Evolutionary conservation across 2,329 filamentous ascomycete species (phyloP), one percentile per base, ranked within the genome.

Genomic region (Aspergillus floridensis): DNA sequence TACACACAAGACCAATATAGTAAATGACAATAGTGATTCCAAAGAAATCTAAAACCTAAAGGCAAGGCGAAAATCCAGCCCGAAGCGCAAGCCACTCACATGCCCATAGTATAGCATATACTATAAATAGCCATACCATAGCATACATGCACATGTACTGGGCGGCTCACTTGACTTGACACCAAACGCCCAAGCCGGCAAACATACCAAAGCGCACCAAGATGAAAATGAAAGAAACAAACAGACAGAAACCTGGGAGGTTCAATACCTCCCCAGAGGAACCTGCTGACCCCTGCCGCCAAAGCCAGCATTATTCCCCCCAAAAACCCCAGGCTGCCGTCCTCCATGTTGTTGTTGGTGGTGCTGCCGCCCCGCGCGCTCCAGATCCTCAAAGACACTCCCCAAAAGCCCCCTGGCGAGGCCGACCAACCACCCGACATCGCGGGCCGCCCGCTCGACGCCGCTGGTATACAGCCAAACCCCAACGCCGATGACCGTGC

Each of bases 361-460:
- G 32, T 22, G 19, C 26, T 19, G 19, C 35, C 16, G 49, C 24
- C 21, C 21, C 58, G 61, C 5, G 60, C 68, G 38, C 21, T 65
- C 76, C 76, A 72, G 59, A 64, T 68, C 63, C 58, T 50, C 56
- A 63, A 71, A 64, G 22, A 84, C 70, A 74, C 95, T 90, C 61
- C 81, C 79, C 14, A 84, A 76, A 63, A 87, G 88, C 59, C 85
- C 85, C 64, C 86, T 84, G 16, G 88, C 72, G 0, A 92, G 88
- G 2, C 91, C 79, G 69, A 87, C 86, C 74, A 84, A 58, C 81
- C 81, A 85, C 0, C 73, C 74, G 0, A 72, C 49, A 60, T 77
- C 75, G 24, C 61, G 61, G n/a, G 65, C 60, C 0, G 75, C 70
- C 54, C 68, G 70, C 53, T 74, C 73, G 53, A 67, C 56, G 0